Evolutionary conservation across 1,284 basidiomycete species (phyloP).

Genomic region (Cystobasidiaceae sp.): DNA sequence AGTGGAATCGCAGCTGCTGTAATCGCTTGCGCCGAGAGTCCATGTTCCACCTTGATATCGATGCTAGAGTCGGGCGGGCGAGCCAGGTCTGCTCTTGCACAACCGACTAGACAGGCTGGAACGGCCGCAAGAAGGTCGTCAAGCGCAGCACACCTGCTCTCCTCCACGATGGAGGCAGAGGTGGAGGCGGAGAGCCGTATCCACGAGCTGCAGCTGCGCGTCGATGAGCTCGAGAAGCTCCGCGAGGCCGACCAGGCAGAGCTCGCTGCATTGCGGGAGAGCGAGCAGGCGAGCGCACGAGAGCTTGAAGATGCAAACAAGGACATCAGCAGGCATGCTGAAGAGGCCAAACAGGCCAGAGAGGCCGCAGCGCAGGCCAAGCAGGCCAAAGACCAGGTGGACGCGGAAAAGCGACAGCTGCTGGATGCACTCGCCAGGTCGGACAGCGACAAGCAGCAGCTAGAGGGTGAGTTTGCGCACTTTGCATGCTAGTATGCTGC

Average conservation of each 20-base stretch:
- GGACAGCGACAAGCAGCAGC: conserved; percentile 43
- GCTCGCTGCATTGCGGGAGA: conserved; percentile 55
- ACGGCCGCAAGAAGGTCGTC: no score
- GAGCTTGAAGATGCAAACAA: conserved; percentile 73
- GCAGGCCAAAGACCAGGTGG: conserved; percentile 67
- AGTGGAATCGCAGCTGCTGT: background rate
- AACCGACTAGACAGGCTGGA: no score
- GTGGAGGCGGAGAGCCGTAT: conserved; percentile 15
- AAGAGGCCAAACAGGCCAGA: conserved; percentile 56
- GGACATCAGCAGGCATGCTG: conserved; percentile 65
- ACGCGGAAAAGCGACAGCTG: conserved; percentile 58
- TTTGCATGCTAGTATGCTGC: conserved; percentile 49
- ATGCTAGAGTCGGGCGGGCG: no score
- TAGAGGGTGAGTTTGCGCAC: conserved; percentile 44
- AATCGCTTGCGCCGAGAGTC: no score
- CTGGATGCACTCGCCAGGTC: conserved; percentile 38
- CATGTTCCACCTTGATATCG: no score
- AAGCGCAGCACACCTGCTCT: background rate
- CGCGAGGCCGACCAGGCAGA: conserved; percentile 47
- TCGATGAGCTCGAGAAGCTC: conserved; percentile 31
- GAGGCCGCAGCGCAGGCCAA: conserved; percentile 59
- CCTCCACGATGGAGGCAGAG: conserved; percentile 21
- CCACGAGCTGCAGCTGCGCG: conserved; percentile 21
- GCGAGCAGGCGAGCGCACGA: conserved; percentile 58
- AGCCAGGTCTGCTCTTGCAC: no score